Evolutionary conservation across 2,329 filamentous ascomycete genomes (phyloP), one percentile per base, ranked within the genome.

Genomic region (Fusarium staphyleae): DNA sequence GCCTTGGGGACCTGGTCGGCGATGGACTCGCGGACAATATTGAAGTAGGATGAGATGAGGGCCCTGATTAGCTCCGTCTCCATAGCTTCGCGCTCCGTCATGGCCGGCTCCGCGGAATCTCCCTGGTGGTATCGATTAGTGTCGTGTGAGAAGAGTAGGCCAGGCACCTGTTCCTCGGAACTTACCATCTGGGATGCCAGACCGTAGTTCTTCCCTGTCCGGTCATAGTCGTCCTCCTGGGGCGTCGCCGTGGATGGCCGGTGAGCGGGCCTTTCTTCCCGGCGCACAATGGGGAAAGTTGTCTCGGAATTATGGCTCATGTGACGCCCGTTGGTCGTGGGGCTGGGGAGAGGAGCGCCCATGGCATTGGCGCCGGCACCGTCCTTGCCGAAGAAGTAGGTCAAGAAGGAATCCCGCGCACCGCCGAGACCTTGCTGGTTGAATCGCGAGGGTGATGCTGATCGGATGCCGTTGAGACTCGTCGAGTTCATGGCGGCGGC

Each of bases 381-480:
- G 57, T 99, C 95, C 72, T 99, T 98, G 66, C 95, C 93, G 69
- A 99, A 99, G 77, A 99, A 99, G 75, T 99, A 99, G 75, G 93
- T 98, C 57, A 99, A 75, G 79, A 99, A 99, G 1, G 92, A 96
- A 75, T 99, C 95, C 57, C 88, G 85, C 33, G 90, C 85, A 55
- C 78, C 83, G 50, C 87, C 87, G 42, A 82, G 72, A 4, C 78
- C 78, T 60, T 85, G 83, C 19, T 79, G 79, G 60, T 84, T 84
- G 58, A 89, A 82, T 47, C 82, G 81, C 22, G 85, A 80, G 14
- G 71, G 72, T n/a, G 71, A 71, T 24, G 67, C 64, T 50, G 71
- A 63, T 37, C 72, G 66, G 37, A 65, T 74, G 10, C 88, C 87
- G 63, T 91, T 92, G 66, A 68, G 45, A 16, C 51, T 43, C 14